Base-by-base conservation (phyloP, 257 asterid species). In the Anisodus tanguticus region DNA sequence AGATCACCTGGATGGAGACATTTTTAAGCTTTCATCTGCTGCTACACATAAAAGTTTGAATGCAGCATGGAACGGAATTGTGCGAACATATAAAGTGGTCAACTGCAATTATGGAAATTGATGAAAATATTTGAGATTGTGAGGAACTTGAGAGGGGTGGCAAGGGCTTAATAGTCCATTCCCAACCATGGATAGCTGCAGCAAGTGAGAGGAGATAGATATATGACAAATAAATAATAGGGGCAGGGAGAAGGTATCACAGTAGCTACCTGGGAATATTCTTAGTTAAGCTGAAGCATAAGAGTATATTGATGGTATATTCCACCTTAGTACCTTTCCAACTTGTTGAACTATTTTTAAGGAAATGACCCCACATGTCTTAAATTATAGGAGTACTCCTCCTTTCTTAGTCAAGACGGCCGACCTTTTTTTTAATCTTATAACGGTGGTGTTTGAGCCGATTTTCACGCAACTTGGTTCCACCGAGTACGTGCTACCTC, bases 251-350 rank as follows among this genome's bases (percentile, higher is more conserved):
- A 72, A 71, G 59, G 67, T 63, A 80, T 22, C 35, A 2, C 39
- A 10, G 37, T 74, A 83, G 19, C 66, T 83, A 53, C 55, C 62
- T 59, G 62, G 57, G 84, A 69, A 78, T 85, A 66, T 63, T 79
- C 69, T 86, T 80, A 58, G 58, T 53, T 74, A 59, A 67, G 26
- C 26, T 22, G 58, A 70, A 68, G 63, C 39, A 37, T 72, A 70
- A 84, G 71, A 83, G 89, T 19, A 83, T 85, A 49, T 85, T 68
- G 54, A 13, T 47, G 83, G 90, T 86, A 88, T 91, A 89, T 88
- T 85, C 84, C 87, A n/a, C 49, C 66, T 59, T 39, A 43, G 64
- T 77, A 64, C 45, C 82, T 53, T 83, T 54, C 82, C n/a, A 45
- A 79, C 58, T 8, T 86, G 70, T 66, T 80, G 8, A 82, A 74